These are phyloP conservation scores for Coprinopsis marcescibilis DNA, from an alignment of 768 basidiomycete genomes.

Conservation along the genomic window DNA sequence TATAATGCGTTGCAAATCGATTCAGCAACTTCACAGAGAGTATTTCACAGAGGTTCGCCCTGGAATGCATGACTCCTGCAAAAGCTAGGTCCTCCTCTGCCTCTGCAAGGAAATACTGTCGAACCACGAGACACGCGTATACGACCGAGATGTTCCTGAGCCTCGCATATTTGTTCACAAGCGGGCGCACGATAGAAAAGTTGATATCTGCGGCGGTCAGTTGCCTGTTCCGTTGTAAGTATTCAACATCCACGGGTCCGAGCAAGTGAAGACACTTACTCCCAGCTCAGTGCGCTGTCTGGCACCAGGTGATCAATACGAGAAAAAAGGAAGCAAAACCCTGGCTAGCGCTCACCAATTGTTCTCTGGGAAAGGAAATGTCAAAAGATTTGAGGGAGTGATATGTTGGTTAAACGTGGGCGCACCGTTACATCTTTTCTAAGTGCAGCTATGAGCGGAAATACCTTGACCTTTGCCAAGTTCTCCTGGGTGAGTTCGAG, in stretches of 20 bases:
- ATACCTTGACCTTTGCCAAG: constrained; percentile 64
- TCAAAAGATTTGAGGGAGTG: constrained; percentile 12
- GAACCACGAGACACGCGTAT: constrained; percentile 72
- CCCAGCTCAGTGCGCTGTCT: constrained; percentile 78
- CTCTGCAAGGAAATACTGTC: constrained; percentile 71
- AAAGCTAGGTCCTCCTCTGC: constrained; percentile 71
- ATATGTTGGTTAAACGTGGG: constrained; percentile 9
- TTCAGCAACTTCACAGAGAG: constrained; percentile 83
- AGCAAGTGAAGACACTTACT: constrained; percentile 42
- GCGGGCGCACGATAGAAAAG: constrained; percentile 70
- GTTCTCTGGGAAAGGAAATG: constrained; percentile 32
- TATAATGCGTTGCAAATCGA: constrained; percentile 64
- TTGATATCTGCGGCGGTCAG: constrained; percentile 80
- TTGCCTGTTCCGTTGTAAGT: constrained; percentile 40
- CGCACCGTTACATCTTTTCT: constrained; percentile 67
- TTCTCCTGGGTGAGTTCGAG: constrained; percentile 53
- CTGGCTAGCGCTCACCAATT: constrained; percentile 29
- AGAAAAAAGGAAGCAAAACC: constrained; percentile 7
- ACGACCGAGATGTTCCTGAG: constrained; percentile 70
- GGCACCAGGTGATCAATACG: constrained; percentile 13
- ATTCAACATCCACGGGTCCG: constrained; percentile 1
- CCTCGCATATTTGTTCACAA: constrained; percentile 73
- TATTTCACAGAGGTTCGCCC: constrained; percentile 80
- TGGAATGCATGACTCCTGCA: constrained; percentile 59
- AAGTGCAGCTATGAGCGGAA: constrained; percentile 71